Percentiles rank a stretch among this genome's conserved stretches.
Evolutionary conservation across 2,329 filamentous ascomycete species (phyloP).

Genomic region (Thielaviopsis punctulata): DNA sequence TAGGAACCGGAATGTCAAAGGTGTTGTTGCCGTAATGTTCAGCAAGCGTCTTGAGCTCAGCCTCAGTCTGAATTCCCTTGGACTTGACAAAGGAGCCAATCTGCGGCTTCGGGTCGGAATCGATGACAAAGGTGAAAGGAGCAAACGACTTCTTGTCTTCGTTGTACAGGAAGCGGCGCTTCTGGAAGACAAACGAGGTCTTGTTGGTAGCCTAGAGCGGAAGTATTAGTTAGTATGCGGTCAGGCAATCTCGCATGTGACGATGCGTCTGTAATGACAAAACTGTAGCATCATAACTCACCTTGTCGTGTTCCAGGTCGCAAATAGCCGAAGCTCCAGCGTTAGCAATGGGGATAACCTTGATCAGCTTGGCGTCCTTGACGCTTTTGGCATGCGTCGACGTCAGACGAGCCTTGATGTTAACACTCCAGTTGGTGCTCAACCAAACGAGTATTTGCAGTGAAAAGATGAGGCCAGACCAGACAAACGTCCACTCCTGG

Average conservation of each 20-base stretch:
- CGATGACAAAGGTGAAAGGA: constrained; percentile 68
- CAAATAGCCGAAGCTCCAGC: constrained; percentile 83
- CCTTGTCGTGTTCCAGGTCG: constrained; percentile 58
- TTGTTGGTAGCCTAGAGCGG: constrained; percentile 47
- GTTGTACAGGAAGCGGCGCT: constrained; percentile 84
- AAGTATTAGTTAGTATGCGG: background rate
- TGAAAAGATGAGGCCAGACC: constrained; percentile 74
- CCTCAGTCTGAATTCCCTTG: constrained; percentile 53
- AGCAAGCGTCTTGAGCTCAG: constrained; percentile 64
- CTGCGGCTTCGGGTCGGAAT: constrained; percentile 65
- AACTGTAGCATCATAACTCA: constrained; percentile 16
- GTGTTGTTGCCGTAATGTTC: constrained; percentile 93
- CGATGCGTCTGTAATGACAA: no score
- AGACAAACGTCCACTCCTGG: constrained; percentile 97
- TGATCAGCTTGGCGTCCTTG: constrained; percentile 67
- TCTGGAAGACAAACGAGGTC: constrained; percentile 90
- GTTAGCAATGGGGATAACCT: constrained; percentile 78
- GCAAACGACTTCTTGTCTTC: constrained; percentile 56
- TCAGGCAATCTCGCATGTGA: no score
- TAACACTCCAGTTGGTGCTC: constrained; percentile 94
- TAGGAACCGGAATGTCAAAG: constrained; percentile 94
- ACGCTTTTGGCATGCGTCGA: constrained; percentile 53
- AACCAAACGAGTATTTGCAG: constrained; percentile 81
- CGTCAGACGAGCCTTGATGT: constrained; percentile 67
- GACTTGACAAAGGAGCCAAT: constrained; percentile 66